A percentile compares a stretch with the other conserved stretches of the same genome.
Conservation (phyloP, 2,329 filamentous ascomycete genomes). For the Aquanectria penicillioides region DNA sequence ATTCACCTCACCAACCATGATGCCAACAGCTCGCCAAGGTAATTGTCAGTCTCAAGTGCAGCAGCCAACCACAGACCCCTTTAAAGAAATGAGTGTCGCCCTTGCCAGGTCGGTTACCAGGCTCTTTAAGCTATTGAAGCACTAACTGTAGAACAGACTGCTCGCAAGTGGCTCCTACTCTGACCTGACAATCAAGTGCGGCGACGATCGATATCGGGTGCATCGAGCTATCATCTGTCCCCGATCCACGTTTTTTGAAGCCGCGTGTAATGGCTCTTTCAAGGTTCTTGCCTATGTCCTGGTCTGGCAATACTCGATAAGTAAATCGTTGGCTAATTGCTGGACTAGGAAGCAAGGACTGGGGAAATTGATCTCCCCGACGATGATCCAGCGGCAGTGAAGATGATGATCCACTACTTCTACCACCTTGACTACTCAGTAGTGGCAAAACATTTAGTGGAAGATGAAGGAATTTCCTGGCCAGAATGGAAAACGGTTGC, state of each 20-base stretch:
- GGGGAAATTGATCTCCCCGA: constrained; percentile 9
- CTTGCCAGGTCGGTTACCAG: background rate
- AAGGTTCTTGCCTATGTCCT: background rate
- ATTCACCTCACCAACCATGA: no score
- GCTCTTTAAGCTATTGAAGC: background rate
- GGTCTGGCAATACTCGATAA: no score
- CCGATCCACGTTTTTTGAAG: constrained; percentile 14
- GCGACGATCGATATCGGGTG: background rate
- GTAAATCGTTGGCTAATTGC: background rate
- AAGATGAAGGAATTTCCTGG: background rate
- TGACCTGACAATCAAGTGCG: constrained; percentile 13
- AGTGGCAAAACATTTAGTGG: background rate
- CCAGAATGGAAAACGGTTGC: background rate
- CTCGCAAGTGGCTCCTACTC: constrained; percentile 19
- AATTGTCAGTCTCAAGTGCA: no score
- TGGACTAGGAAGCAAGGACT: constrained; percentile 11
- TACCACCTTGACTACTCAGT: constrained; percentile 12
- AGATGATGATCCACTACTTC: constrained; percentile 14
- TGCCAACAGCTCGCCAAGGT: no score
- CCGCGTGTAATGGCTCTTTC: background rate
- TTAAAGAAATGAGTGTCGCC: constrained; percentile 3
- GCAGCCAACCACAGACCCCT: background rate
- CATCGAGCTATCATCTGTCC: constrained; percentile 25
- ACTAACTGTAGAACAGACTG: background rate
- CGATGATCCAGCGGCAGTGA: constrained; percentile 7